These are phyloP conservation scores for Wallacemonas sp. DNA, from an alignment of 208 protist genomes.

Conservation along the genomic window DNA sequence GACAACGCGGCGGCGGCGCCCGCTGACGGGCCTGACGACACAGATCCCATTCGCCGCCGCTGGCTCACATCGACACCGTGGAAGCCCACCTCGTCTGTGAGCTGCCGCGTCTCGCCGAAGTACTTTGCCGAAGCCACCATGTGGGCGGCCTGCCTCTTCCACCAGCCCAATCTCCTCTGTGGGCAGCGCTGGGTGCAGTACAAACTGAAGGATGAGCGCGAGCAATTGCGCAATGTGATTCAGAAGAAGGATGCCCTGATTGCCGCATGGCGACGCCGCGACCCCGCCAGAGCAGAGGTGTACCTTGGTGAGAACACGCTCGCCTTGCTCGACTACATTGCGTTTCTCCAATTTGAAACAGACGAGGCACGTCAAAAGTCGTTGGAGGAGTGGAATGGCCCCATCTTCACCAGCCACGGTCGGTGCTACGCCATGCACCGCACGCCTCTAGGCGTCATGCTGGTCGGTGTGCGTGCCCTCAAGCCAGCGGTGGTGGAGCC, in stretches of 20 bases:
- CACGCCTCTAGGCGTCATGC: conserved; percentile 63
- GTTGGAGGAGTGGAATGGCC: conserved; percentile 34
- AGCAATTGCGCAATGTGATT: conserved; percentile 68
- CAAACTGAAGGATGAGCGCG: conserved; percentile 87
- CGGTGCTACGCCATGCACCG: conserved; percentile 67
- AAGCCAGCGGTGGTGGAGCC: too few relatives aligned
- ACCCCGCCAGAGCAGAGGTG: conserved; percentile 26
- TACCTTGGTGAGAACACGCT: conserved; percentile 62
- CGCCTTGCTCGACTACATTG: conserved; percentile 60
- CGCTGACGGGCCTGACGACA: neutral
- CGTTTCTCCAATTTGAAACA: conserved; percentile 58
- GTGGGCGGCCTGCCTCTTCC: conserved; percentile 75
- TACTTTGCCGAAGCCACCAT: conserved; percentile 60
- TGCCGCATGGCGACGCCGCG: conserved; percentile 51
- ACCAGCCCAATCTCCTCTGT: conserved; percentile 37
- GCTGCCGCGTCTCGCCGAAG: conserved; percentile 31
- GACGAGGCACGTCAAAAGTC: conserved; percentile 54
- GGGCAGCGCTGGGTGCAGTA: conserved; percentile 75
- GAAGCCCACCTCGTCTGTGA: conserved; percentile 30
- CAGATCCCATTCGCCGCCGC: neutral
- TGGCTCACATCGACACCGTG: neutral
- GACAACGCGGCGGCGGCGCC: too few relatives aligned
- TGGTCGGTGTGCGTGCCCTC: conserved; percentile 65
- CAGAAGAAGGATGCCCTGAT: conserved; percentile 82
- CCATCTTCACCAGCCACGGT: conserved; percentile 55